phyloP scores from a whole-genome alignment of 2,329 filamentous ascomycete species.

The Cladosporium sp. region DNA sequence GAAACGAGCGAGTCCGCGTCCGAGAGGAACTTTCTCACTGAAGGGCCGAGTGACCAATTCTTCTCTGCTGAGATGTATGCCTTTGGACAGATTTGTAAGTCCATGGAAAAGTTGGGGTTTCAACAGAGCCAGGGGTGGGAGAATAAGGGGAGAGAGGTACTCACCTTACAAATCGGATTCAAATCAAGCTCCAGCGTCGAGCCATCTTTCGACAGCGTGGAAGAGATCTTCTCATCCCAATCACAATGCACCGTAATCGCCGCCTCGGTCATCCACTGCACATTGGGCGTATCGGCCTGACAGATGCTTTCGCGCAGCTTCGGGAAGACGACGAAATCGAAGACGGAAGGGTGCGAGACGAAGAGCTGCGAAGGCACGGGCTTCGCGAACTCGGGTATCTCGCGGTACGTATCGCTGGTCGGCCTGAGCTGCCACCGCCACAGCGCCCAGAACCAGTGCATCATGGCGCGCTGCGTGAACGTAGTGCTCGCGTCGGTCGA shows the following conservation, averaged over 20 bases:
- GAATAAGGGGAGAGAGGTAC: too few species aligned
- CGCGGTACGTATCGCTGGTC: not conserved
- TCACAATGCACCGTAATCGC: conserved; percentile 3
- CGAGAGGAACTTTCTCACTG: too few species aligned
- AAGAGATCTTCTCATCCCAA: not conserved
- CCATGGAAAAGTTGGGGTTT: too few species aligned
- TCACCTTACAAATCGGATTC: conserved; percentile 9
- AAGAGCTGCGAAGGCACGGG: conserved; percentile 6
- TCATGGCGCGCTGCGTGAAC: conserved; percentile 8
- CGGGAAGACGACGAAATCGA: conserved; percentile 7
- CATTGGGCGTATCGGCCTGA: not conserved
- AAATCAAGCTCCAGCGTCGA: conserved; percentile 4
- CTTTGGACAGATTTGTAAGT: too few species aligned
- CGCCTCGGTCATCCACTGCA: conserved; percentile 7
- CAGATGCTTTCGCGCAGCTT: conserved; percentile 1
- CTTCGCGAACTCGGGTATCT: conserved; percentile 1
- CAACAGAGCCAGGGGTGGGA: too few species aligned
- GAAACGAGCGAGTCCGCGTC: too few species aligned
- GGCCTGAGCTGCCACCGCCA: conserved; percentile 9
- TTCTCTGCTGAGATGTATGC: too few species aligned
- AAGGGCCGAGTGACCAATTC: too few species aligned
- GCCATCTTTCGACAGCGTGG: not conserved
- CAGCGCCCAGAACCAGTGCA: conserved; percentile 5
- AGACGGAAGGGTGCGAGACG: conserved; percentile 1
- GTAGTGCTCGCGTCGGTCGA: not conserved